Evolutionary conservation across 352 stramenopile species (phyloP).

Genomic region (Phytophthora pluvialis): DNA sequence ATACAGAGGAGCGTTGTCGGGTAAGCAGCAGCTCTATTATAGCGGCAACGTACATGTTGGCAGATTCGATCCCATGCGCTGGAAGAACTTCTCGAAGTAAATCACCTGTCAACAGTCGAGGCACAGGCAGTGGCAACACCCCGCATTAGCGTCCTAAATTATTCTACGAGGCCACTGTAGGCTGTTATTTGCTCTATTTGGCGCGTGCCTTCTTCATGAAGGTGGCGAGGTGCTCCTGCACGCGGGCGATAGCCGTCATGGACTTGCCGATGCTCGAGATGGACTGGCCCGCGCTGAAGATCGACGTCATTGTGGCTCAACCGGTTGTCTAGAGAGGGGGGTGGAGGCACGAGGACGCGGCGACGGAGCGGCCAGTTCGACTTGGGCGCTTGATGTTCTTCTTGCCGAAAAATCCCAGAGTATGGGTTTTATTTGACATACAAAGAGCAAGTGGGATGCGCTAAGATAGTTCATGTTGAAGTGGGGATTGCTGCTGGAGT

Average conservation of each 20-base stretch:
- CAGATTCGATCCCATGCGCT: slow-evolving; percentile 68
- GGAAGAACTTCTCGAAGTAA: slow-evolving; percentile 87
- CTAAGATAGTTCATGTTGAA: slow-evolving; percentile 13
- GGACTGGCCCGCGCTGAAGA: slow-evolving; percentile 86
- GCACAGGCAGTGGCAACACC: neutral
- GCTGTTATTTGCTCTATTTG: too few relatives aligned
- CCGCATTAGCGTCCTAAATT: neutral
- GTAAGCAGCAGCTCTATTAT: too few relatives aligned
- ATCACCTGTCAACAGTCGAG: slow-evolving; percentile 54
- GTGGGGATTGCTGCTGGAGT: neutral
- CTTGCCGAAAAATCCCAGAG: slow-evolving; percentile 1
- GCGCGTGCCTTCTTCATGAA: slow-evolving; percentile 82
- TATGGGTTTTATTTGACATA: slow-evolving; percentile 1
- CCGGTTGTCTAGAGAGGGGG: slow-evolving; percentile 6
- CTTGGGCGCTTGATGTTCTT: slow-evolving; percentile 10
- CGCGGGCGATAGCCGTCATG: slow-evolving; percentile 76
- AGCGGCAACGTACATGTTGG: slow-evolving; percentile 46
- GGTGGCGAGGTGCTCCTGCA: slow-evolving; percentile 79
- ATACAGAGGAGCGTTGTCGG: neutral
- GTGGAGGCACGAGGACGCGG: neutral
- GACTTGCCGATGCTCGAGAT: slow-evolving; percentile 88
- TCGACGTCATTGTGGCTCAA: slow-evolving; percentile 54
- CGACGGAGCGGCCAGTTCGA: neutral
- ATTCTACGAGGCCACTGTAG: neutral
- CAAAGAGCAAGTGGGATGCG: slow-evolving; percentile 8